Evolutionary conservation across 2,329 filamentous ascomycete species (phyloP).

Genomic region (Dactylonectria macrodidyma): DNA sequence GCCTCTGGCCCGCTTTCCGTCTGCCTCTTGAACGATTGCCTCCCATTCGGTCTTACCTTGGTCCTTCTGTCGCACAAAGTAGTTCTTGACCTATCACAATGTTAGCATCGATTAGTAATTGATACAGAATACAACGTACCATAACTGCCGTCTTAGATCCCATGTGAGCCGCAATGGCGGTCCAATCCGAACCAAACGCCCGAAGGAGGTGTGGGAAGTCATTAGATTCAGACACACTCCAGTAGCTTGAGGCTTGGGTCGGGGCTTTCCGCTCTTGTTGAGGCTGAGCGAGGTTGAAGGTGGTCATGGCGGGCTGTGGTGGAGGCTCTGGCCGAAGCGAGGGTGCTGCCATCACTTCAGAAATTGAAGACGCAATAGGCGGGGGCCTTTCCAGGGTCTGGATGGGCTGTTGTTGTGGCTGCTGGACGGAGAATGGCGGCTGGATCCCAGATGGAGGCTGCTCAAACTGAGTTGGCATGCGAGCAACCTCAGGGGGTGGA

Average conservation of each 20-base stretch:
- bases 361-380: constrained; percentile 57
- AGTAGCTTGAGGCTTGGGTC: constrained; percentile 82
- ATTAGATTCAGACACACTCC: constrained; percentile 86
- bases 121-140: constrained; percentile 65
- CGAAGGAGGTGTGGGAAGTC: constrained; percentile 82
- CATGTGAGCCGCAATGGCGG: constrained; percentile 82
- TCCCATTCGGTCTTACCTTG: constrained; percentile 73
- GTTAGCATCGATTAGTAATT: constrained; percentile 26
- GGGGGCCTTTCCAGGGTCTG: constrained; percentile 55
- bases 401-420: constrained; percentile 46
- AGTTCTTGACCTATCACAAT: constrained; percentile 74
- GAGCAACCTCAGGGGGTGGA: constrained; percentile 57
- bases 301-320: constrained; percentile 63
- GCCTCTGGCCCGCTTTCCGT: constrained; percentile 67
- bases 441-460: constrained; percentile 58
- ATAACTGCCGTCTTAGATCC: constrained; percentile 89
- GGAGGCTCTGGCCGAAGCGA: constrained; percentile 69
- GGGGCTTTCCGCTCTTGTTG: constrained; percentile 66
- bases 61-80: constrained; percentile 75
- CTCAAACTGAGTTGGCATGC: constrained; percentile 62
- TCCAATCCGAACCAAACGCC: constrained; percentile 86
- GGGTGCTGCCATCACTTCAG: constrained; percentile 70
- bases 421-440: constrained; percentile 56
- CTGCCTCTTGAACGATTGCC: constrained; percentile 71
- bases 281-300: constrained; percentile 65